Evolutionary conservation across 2,329 filamentous ascomycete species (phyloP), one percentile per base, ranked within the genome.

Genomic region (Penicillium expansum): DNA sequence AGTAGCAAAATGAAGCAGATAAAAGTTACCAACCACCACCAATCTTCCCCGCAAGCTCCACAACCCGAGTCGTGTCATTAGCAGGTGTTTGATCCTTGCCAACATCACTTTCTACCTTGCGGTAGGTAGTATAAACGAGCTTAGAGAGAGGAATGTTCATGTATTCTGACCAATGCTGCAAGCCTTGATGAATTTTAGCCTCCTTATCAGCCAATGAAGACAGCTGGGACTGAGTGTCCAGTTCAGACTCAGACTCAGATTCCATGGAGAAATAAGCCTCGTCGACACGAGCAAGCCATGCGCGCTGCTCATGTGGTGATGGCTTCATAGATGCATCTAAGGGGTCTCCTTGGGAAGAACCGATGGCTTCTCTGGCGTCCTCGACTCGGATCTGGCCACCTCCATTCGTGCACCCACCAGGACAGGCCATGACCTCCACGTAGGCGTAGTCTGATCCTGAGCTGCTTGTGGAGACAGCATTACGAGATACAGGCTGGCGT

Each of bases 341-440:
- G 18, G 48, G 16, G 61, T 67, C 38, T 62, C 48, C 43, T 56
- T 66, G 58, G 48, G 53, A 41, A 50, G 61, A 48, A 24, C 59
- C 48, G 44, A 59, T 59, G 16, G 60, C 64, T 47, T 73, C 69
- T 41, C 69, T 65, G 18, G 89, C 85, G 71, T 97, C 94, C 52
- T 91, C 90, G 27, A 91, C 85, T 70, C 96, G 96, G 71, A 99
- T 87, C 78, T 99, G 94, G 0, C 94, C 94, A 37, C 94, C 94
- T 2, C 94, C 94, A 67, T 99, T 99, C 53, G 94, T 99, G 77
- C 94, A 99, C 3, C 94, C 94, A n/a, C 94, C 94, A 0, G 94
- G 94, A 74, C 94, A 99, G 14, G 94, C 94, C 94, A 99, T 99
- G 57, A 99, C 94, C 76, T 99, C 94, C 29, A 97, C 90, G 74